Conservation (phyloP, 129 eudicot species). For the Dittrichia graveolens region DNA sequence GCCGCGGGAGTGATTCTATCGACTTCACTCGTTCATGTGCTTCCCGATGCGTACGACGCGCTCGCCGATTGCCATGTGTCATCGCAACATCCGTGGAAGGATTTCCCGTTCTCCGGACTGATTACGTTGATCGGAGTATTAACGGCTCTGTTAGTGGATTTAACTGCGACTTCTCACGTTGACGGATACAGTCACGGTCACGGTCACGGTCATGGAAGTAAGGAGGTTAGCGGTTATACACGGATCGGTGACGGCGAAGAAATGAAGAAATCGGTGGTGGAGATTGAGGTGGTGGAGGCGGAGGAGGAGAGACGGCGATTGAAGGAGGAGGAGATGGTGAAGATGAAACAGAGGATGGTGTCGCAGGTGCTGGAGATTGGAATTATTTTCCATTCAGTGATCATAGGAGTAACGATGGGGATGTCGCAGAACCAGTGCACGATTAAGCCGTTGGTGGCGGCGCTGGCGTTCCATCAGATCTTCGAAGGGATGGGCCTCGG, state of each 20-base stretch:
- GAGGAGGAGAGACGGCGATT: slow-evolving; percentile 31
- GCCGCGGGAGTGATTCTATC: slow-evolving; percentile 88
- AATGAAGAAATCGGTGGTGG: slow-evolving; percentile 36
- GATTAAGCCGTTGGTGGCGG: slow-evolving; percentile 80
- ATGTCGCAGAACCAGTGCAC: slow-evolving; percentile 84
- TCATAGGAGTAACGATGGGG: slow-evolving; percentile 79
- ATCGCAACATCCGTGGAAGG: slow-evolving; percentile 74
- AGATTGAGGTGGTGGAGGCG: slow-evolving; percentile 25
- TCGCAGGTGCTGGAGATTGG: slow-evolving; percentile 84
- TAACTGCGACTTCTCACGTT: slow-evolving; percentile 69
- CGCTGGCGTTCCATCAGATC: slow-evolving; percentile 74
- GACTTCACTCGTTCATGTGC: slow-evolving; percentile 77
- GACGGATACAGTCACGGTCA: slow-evolving; percentile 46
- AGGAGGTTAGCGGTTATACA: slow-evolving; percentile 27
- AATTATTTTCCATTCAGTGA: slow-evolving; percentile 82
- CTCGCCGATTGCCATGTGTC: slow-evolving; percentile 64
- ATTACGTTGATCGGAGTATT: slow-evolving; percentile 62
- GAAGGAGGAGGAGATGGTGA: slow-evolving; percentile 54
- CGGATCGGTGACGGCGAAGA: slow-evolving; percentile 43
- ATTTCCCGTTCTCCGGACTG: slow-evolving; percentile 73
- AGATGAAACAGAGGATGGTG: slow-evolving; percentile 65
- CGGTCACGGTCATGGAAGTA: slow-evolving; percentile 24
- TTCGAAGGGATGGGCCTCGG: slow-evolving; percentile 92
- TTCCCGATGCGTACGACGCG: slow-evolving; percentile 76
- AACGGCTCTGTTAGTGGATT: slow-evolving; percentile 63